Base-by-base conservation (phyloP, 1,284 basidiomycete species). In the Leccinum olivaceoglutinosum region DNA sequence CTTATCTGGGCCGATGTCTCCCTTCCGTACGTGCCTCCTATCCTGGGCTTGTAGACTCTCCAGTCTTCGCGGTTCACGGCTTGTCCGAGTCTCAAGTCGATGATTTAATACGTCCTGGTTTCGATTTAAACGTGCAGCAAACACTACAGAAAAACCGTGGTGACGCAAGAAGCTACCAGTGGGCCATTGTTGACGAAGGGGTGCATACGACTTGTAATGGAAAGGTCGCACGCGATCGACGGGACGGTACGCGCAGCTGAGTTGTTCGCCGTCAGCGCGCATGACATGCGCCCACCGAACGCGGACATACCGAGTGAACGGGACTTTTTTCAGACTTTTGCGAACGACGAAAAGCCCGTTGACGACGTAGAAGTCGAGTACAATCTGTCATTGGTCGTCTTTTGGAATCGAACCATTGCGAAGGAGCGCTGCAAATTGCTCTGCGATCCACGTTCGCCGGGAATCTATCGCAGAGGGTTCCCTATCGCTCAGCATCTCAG, bases 321-420 rank as follows among this genome's bases (percentile, higher is more conserved):
- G 78, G 63, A 67, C 82, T 88, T 73, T 90, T 92, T 69, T 88
- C 85, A 62, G 87, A 85, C 70, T 87, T 77, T 92, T 94, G 68
- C 84, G 82, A 66, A 89, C 78, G 55, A 87, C 77, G 74, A 95
- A 97, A 65, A 96, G 84, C 0, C 94, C 95, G 70, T 96, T 84
- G 5, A 94, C 84, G 58, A 85, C 78, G 46, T 98, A 79, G 85
- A 94, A 96, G 67, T 94, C 86, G 49, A 98, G 80, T 58, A 95
- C 79, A 10, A 82, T 80, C 63, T 84, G 78, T 21, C 92, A 93
- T 57, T 81, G 81, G 71, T 96, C 93, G 61, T 84, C 81, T 73
- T 93, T 95, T 8, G 92, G 92, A 49, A 98, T 85, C 0, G 87
- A 82, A 6, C 86, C 85, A 71, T 94, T 96, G 61, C 90, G 87